Percentiles rank a stretch among this genome's conserved stretches.
phyloP scores from a whole-genome alignment of 192 early-diverging fungal genomes.

The Coemansia sp. region DNA sequence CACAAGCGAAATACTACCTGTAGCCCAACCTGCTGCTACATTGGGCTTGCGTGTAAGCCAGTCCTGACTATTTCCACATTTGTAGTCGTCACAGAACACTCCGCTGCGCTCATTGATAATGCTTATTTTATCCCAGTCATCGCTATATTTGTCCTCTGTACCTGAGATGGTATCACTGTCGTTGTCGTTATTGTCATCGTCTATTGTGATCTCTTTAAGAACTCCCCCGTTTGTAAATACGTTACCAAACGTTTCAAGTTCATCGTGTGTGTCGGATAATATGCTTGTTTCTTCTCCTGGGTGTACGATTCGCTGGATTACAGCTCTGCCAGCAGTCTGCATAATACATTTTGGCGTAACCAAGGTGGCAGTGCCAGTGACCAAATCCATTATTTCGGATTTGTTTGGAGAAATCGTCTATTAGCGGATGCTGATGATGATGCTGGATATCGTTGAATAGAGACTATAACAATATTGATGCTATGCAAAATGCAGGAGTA shows the following conservation, averaged over 20 bases:
- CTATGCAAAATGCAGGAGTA: not conserved
- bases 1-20: slow-evolving; percentile 9
- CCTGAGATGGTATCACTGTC: not conserved
- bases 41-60: slow-evolving; percentile 27
- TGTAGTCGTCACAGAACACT: slow-evolving; percentile 6
- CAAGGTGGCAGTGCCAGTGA: not conserved
- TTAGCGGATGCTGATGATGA: too few species aligned
- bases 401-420: too few species aligned
- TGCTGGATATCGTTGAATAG: not conserved
- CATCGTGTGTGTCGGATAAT: not conserved
- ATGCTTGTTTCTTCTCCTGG: not conserved
- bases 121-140: not conserved
- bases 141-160: not conserved
- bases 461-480: not conserved
- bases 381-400: not conserved
- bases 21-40: slow-evolving; percentile 16
- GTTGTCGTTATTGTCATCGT: not conserved
- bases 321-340: not conserved
- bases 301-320: not conserved
- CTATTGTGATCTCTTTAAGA: not conserved
- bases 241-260: not conserved
- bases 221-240: not conserved
- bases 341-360: not conserved
- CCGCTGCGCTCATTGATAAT: not conserved
- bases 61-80: slow-evolving; percentile 15